A percentile compares a stretch with the other conserved stretches of the same genome.
Evolutionary conservation across 306 rosid genomes (phyloP).

Genomic region (Trifolium subterraneum): DNA sequence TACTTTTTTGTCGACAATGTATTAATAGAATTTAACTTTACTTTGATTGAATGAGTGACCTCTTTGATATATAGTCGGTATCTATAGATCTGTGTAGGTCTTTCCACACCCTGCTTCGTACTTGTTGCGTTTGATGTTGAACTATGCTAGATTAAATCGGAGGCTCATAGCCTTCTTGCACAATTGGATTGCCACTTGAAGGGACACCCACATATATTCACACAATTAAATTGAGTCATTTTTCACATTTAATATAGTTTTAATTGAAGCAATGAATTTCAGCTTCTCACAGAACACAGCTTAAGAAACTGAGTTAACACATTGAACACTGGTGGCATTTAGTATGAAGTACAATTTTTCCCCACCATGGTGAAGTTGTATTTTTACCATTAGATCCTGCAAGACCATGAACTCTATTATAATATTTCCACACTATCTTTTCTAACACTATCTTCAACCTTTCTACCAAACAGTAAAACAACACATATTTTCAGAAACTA

Average conservation of each 20-base stretch:
- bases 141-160: no score
- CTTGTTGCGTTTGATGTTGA: neutral
- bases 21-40: conserved; percentile 15
- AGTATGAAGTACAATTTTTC: no score
- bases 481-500: no score
- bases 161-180: neutral
- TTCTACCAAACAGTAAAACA: no score
- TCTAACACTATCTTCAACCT: no score
- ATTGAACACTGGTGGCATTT: no score
- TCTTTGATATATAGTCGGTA: neutral
- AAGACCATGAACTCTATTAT: no score
- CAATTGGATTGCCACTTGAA: neutral
- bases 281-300: neutral
- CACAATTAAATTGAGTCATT: neutral
- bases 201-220: no score
- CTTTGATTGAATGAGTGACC: neutral
- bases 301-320: no score
- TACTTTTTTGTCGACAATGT: conserved; percentile 1
- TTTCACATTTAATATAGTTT: neutral
- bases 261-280: neutral
- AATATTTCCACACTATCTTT: no score
- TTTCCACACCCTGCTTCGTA: neutral
- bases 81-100: neutral
- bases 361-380: no score
- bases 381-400: no score